Conservation (phyloP, 1,139 yeast species). For the Sugiyamaella novakii region DNA sequence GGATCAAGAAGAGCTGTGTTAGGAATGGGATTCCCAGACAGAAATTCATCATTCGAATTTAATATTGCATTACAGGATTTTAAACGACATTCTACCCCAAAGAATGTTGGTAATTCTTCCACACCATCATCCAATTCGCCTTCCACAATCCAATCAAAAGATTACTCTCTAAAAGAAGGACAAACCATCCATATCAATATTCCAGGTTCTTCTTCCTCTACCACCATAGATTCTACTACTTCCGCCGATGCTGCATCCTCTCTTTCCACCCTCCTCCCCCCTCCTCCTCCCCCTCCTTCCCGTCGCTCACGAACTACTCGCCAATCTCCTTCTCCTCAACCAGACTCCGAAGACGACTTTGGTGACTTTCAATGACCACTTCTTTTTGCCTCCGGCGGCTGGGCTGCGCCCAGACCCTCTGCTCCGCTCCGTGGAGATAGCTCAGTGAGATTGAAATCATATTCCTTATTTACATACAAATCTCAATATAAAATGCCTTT, state of each 20-base stretch:
- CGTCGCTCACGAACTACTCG: slow-evolving; percentile 25
- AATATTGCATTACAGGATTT: slow-evolving; percentile 46
- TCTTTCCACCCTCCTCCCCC: slow-evolving; percentile 29
- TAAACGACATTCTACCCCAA: slow-evolving; percentile 35
- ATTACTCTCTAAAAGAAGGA: slow-evolving; percentile 38
- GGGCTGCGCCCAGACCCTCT: not conserved
- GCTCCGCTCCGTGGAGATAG: too few relatives aligned
- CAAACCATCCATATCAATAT: slow-evolving; percentile 32
- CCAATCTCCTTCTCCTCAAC: slow-evolving; percentile 20
- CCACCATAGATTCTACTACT: slow-evolving; percentile 4
- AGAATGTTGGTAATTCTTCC: slow-evolving; percentile 22
- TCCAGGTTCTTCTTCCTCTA: slow-evolving; percentile 25
- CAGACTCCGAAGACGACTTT: slow-evolving; percentile 45
- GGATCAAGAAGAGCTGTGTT: slow-evolving; percentile 42
- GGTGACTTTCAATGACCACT: slow-evolving; percentile 48
- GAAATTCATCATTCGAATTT: slow-evolving; percentile 45
- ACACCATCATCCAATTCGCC: slow-evolving; percentile 11
- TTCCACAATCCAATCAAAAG: slow-evolving; percentile 27
- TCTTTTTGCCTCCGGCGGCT: too few relatives aligned
- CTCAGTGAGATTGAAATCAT: slow-evolving; percentile 2
- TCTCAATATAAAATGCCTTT: slow-evolving; percentile 17
- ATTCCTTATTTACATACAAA: slow-evolving; percentile 18
- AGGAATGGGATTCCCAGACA: slow-evolving; percentile 48
- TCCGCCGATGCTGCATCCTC: slow-evolving; percentile 17
- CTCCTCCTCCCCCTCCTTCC: slow-evolving; percentile 28